Evolutionary conservation across 2,329 filamentous ascomycete genomes (phyloP).

Genomic region (Botrytis porri): DNA sequence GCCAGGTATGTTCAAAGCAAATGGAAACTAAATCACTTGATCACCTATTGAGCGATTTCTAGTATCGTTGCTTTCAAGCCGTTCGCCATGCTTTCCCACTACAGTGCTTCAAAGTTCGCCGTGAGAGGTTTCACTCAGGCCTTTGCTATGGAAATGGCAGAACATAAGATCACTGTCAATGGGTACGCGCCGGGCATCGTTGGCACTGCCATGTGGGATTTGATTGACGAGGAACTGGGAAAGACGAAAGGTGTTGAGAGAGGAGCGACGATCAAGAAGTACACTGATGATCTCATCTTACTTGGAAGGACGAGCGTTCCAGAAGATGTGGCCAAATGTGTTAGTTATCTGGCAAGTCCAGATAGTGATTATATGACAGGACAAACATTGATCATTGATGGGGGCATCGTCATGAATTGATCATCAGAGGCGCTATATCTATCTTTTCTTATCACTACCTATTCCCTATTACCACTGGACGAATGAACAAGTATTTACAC

Average conservation of each 20-base stretch:
- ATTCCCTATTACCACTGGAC: fast-evolving
- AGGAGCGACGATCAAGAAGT: constrained; percentile 55
- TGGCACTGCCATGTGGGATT: constrained; percentile 65
- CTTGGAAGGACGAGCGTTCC: constrained; percentile 57
- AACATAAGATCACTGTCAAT: constrained; percentile 64
- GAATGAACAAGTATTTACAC: background rate
- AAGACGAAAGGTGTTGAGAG: constrained; percentile 49
- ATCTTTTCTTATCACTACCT: background rate
- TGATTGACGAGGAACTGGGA: constrained; percentile 60
- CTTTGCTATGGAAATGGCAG: constrained; percentile 64
- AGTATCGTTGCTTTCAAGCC: constrained; percentile 59
- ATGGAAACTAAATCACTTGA: background rate
- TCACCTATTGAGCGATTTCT: constrained; percentile 2
- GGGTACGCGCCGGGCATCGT: constrained; percentile 66
- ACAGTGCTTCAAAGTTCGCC: constrained; percentile 64
- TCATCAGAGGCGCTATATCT: background rate
- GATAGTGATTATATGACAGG: constrained; percentile 65
- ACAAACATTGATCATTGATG: constrained; percentile 58
- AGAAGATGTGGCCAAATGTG: constrained; percentile 60
- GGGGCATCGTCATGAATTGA: constrained; percentile 29
- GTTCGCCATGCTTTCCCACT: constrained; percentile 57
- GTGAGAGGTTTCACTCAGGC: constrained; percentile 64
- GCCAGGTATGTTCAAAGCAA: constrained; percentile 27
- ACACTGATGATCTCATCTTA: constrained; percentile 52
- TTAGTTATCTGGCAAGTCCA: constrained; percentile 57